Percentiles rank a stretch among this genome's conserved stretches.
phyloP scores from a whole-genome alignment of 1,284 basidiomycete genomes.

The Ganoderma lingzhi region DNA sequence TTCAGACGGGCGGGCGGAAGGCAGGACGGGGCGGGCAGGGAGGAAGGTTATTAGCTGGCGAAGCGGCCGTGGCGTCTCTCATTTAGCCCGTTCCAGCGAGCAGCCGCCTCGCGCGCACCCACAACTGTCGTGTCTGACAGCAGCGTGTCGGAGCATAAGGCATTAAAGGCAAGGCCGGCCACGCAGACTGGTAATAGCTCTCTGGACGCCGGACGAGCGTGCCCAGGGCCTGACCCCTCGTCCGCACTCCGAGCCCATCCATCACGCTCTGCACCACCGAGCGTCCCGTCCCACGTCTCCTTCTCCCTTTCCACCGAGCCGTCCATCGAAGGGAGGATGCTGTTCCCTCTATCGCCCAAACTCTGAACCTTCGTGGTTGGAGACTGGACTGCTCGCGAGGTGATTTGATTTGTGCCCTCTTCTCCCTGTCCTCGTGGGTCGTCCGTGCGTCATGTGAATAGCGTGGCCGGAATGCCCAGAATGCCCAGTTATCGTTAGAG shows the following conservation, averaged over 20 bases:
- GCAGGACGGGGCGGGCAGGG: neutral
- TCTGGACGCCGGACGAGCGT: neutral
- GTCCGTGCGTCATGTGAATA: constrained; percentile 5
- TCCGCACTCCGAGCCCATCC: neutral
- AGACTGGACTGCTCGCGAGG: constrained; percentile 6
- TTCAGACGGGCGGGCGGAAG: neutral
- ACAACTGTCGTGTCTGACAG: constrained; percentile 20
- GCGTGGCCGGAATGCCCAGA: constrained; percentile 13
- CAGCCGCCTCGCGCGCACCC: constrained; percentile 18
- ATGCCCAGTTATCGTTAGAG: constrained; percentile 10
- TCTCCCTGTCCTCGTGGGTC: constrained; percentile 28
- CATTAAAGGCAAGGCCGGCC: constrained; percentile 9
- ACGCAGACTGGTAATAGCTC: neutral
- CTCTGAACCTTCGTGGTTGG: constrained; percentile 24
- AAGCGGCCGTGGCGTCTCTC: constrained; percentile 8
- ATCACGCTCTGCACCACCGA: neutral
- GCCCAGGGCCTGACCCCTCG: neutral
- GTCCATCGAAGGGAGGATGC: constrained; percentile 9
- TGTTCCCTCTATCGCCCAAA: constrained; percentile 3
- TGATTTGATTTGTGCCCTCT: constrained; percentile 16
- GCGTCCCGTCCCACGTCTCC: constrained; percentile 10
- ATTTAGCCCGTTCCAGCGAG: constrained; percentile 18
- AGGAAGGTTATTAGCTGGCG: constrained; percentile 6
- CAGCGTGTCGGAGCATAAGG: constrained; percentile 1
- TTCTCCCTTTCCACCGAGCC: neutral